Base-by-base conservation (phyloP, 805 yeast genomes). In the Grigorovia humatica region DNA sequence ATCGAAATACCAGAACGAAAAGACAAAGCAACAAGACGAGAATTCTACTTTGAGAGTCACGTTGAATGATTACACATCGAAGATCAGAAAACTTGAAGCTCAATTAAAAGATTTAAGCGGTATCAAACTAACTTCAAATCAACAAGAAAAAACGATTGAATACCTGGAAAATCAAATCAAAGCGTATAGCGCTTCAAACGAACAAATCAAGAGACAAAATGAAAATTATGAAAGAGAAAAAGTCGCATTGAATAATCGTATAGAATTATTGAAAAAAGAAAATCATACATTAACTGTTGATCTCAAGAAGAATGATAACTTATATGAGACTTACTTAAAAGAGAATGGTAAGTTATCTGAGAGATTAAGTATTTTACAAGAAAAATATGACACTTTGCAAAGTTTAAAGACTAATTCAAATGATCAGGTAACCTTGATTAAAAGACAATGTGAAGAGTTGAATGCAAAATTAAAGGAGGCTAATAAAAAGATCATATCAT, bases 391-490 rank as follows among this genome's bases (percentile, higher is more conserved):
- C 49, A 67, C 70, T 13, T 52, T 70, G 18, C 70, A 72, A 52
- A 65, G 65, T 42, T 47, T 69, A 40, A 70, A 70, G 47, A 57
- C 68, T 15, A 70, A 69, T 50, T 69, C 74, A 1, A 70, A 58
- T 48, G 78, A 73, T 27, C 76, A 74, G 52, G 70, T 74, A 9
- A 82, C 77, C 43, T 57, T 72, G 0, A 59, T 80, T 53, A 82
- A 77, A 59, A 82, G 80, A 56, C 88, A 86, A 62, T 78, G 82
- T 53, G 91, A 87, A 49, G 96, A 88, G 59, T 64, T 85, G 48
- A 62, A 75, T 2, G 77, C 85, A 75, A 79, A 85, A 50, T 68
- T 82, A 43, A 77, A 78, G 54, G 98, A 93, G 58, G 71, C 81
- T 1, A 75, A 74, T 44, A 73, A 73, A 50, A 76, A 79, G 55